Base-by-base conservation (phyloP, 202 grass and related monocot species). In the Eragrostis tef region DNA sequence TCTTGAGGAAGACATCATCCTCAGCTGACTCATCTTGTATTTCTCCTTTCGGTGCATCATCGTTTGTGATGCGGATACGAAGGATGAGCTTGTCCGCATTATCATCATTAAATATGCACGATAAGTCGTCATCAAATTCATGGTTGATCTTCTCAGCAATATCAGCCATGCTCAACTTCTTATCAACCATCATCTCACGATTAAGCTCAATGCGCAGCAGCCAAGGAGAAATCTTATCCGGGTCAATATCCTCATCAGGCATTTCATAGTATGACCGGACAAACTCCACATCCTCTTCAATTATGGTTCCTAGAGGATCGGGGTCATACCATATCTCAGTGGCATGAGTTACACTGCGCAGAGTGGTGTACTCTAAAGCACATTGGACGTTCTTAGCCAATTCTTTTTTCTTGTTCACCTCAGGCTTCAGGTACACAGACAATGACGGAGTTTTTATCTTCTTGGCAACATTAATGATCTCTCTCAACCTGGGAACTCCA, bases 401-500 rank as follows among this genome's bases (percentile, higher is more conserved):
- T 60, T 98, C 90, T 74, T 93, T 98, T 75, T 89, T 94, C 65
- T 87, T 85, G 82, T 88, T 93, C 63, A 98, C 90, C 73, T 89
- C 88, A 80, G 92, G 77, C 70, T 93, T 94, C 53, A 94, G 75
- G 84, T 85, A 98, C 73, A 98, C 95, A 79, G 95, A 94, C 21
- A 98, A 83, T 60, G 92, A 94, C 49, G 92, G 95, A 19, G 92
- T 98, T 80, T 98, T 98, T 54, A 94, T 93, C 79, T 98, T 98
- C 87, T 98, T 98, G 78, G 95, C 95, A 43, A 95, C 95, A n/a
- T 98, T 98, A 77, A 95, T 98, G 81, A 98, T 98, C 76, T 98
- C 95, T 50, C 92, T 92, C 83, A 98, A 71, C 84, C 95, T 88
- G 36, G 95, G 95, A 87, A 98, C 95, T 44, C 95, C 90, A 91